phyloP scores from a whole-genome alignment of 805 yeast species.

The Sugiyamaella americana region DNA sequence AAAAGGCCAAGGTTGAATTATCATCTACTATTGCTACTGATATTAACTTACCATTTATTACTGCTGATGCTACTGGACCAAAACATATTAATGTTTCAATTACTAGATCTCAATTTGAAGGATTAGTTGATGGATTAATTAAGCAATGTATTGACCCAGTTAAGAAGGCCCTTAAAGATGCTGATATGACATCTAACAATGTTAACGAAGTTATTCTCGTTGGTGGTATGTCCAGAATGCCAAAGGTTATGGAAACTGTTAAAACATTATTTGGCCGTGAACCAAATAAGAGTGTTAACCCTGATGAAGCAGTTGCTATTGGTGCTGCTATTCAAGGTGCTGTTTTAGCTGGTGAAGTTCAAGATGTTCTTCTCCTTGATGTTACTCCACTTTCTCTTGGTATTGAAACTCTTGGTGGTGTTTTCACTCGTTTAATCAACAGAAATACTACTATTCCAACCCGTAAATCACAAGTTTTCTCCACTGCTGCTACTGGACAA shows the following conservation, averaged over 20 bases:
- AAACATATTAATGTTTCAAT: conserved; percentile 69
- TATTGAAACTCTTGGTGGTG: conserved; percentile 98
- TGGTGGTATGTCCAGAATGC: conserved; percentile 93
- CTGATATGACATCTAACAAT: conserved; percentile 57
- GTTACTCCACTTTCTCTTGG: conserved; percentile 88
- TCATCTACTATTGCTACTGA: conserved; percentile 67
- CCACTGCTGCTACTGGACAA: conserved; percentile 95
- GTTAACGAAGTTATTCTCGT: conserved; percentile 77
- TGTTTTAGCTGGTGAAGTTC: conserved; percentile 89
- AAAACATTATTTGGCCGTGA: conserved; percentile 70
- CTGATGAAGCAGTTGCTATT: conserved; percentile 89
- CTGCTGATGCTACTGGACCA: conserved; percentile 80
- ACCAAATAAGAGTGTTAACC: conserved; percentile 89
- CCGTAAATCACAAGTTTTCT: conserved; percentile 92
- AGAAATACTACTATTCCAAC: conserved; percentile 96
- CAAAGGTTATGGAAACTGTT: conserved; percentile 75
- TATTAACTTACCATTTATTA: conserved; percentile 77
- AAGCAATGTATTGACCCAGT: conserved; percentile 71
- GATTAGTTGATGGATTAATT: conserved; percentile 60
- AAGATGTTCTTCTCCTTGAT: conserved; percentile 83
- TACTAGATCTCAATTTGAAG: conserved; percentile 62
- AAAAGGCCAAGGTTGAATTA: conserved; percentile 82
- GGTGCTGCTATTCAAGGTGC: conserved; percentile 99
- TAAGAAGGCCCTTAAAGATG: conserved; percentile 77
- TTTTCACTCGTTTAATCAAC: conserved; percentile 83